These are phyloP conservation scores for Comarum palustre DNA, from an alignment of 306 rosid species.

Conservation along the genomic window DNA sequence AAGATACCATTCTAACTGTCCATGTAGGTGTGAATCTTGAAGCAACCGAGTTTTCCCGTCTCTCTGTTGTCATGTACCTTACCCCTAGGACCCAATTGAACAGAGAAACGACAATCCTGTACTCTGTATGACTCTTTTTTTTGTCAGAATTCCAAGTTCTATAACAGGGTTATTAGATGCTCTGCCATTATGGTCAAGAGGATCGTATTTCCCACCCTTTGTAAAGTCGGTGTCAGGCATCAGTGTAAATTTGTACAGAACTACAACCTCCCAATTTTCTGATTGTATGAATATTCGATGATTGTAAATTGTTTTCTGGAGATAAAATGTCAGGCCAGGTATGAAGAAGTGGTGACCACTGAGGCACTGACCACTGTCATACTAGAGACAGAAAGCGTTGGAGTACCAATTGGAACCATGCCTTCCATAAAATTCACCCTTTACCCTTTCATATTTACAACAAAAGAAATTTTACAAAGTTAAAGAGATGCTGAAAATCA, in stretches of 20 bases:
- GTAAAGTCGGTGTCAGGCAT: slow-evolving; percentile 15
- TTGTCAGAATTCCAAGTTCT: neutral
- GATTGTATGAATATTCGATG: neutral
- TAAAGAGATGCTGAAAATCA: neutral
- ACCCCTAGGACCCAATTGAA: slow-evolving; percentile 16
- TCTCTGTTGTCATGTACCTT: neutral
- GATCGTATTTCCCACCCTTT: neutral
- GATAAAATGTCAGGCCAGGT: slow-evolving; percentile 4
- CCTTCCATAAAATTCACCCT: neutral
- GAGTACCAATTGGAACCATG: neutral
- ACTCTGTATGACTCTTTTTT: neutral
- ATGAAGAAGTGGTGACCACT: neutral
- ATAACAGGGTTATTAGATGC: slow-evolving; percentile 2
- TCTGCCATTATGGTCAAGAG: slow-evolving; percentile 1
- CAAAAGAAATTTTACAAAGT: neutral
- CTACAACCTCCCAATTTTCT: neutral
- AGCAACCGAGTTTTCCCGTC: neutral
- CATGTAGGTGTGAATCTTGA: slow-evolving; percentile 4
- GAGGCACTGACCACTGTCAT: neutral
- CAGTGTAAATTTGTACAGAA: slow-evolving; percentile 17
- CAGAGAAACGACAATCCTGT: slow-evolving; percentile 9
- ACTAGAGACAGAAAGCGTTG: neutral
- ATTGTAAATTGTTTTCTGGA: slow-evolving; percentile 12
- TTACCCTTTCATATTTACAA: neutral
- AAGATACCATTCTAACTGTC: slow-evolving; percentile 12